Conservation (phyloP, 2,329 filamentous ascomycete genomes). For the Alternaria incomplexa region DNA sequence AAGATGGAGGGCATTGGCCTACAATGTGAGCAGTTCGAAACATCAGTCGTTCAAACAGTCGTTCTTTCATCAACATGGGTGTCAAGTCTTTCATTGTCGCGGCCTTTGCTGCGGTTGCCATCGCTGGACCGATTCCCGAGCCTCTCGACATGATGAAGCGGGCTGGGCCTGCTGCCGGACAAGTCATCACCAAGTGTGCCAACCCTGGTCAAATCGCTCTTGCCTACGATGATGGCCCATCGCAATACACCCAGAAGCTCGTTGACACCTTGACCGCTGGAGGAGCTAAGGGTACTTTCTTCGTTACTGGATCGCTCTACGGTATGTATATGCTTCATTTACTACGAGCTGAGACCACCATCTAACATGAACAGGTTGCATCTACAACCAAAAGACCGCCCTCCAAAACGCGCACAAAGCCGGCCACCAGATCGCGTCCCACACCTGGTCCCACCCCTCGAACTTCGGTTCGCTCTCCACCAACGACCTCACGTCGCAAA, state of each 20-base stretch:
- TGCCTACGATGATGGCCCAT: conserved; percentile 47
- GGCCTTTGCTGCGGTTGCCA: conserved; percentile 24
- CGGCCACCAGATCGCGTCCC: conserved; percentile 47
- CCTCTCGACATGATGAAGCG: conserved; percentile 36
- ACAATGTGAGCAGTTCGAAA: neutral
- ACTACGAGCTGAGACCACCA: neutral
- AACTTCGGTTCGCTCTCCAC: conserved; percentile 42
- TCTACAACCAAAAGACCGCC: conserved; percentile 42
- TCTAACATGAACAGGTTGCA: conserved; percentile 23
- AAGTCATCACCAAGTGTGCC: conserved; percentile 39
- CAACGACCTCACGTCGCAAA: conserved; percentile 38
- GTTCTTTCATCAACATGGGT: conserved; percentile 23
- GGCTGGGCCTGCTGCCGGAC: conserved; percentile 35
- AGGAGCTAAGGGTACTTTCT: conserved; percentile 45
- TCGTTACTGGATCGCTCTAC: conserved; percentile 41
- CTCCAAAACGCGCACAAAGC: conserved; percentile 41
- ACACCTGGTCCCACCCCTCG: conserved; percentile 43
- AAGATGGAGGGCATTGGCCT: conserved; percentile 1
- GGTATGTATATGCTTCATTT: conserved; percentile 6
- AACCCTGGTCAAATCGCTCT: conserved; percentile 39
- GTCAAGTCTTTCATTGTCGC: conserved; percentile 30
- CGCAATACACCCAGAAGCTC: conserved; percentile 43
- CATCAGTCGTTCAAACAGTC: neutral
- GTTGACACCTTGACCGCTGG: conserved; percentile 38
- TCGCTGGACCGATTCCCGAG: conserved; percentile 31